Evolutionary conservation across 2,329 filamentous ascomycete species (phyloP), one percentile per base, ranked within the genome.

Genomic region (Calycina herbarum): DNA sequence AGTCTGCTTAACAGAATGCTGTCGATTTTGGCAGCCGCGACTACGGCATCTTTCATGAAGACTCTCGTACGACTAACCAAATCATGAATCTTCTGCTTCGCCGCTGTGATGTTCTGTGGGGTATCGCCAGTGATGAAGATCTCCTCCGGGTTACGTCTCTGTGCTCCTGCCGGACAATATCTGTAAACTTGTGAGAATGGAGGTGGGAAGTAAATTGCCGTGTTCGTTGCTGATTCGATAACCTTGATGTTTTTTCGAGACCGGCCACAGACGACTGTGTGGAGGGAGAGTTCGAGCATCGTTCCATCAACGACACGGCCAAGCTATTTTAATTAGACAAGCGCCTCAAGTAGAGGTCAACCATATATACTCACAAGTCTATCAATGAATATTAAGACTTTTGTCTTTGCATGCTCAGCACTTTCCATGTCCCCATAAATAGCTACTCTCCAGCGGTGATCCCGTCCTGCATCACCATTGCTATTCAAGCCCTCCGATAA

Each of bases 161-260:
- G 87, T 24, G 93, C 93, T 70, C 91, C 92, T 7, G 88, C 87
- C 1, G 94, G 94, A 62, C 89, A 92, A 77, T 97, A 99, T 66
- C 92, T 91, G 76, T 95, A 97, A 70, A 97, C 89, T 66, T 90
- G 89, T 15, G 94, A 94, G 76, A 98, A 98, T 0, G 94, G 91
- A 7, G 94, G 93, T 33, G 95, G 95, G 76, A 99, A 98, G 80
- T 99, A 99, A 73, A 99, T 98, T 69, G 95, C 94, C 8, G 95
- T 98, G 73, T 94, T 93, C 15, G 95, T 98, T 33, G 91, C 88
- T 15, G 95, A 96, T 79, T 99, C 95, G 75, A 99, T 97, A 73
- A 95, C 82, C 82, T 98, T 98, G 81, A 99, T 97, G 77, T 97
- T 97, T 82, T 97, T 96, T 72, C 95, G 87, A 72, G 94, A 94